Percentiles rank a stretch among this genome's conserved stretches.
Evolutionary conservation across 2,329 filamentous ascomycete species (phyloP).

Genomic region (Beauveria asiatica): DNA sequence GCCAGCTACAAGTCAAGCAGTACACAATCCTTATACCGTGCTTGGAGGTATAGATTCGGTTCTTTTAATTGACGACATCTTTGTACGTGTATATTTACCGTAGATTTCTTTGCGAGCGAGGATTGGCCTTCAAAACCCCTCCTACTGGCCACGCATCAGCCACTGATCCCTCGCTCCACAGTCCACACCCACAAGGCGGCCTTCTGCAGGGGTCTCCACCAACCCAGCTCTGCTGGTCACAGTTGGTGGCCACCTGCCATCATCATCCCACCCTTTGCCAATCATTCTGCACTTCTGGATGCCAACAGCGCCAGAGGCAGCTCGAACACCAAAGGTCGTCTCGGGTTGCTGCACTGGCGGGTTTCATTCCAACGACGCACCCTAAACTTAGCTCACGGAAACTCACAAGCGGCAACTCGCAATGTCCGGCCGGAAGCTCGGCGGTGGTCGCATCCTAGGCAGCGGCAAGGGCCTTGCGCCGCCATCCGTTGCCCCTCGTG

Average conservation of each 20-base stretch:
- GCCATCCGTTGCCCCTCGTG: conserved; percentile 37
- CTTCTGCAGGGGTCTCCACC: neutral
- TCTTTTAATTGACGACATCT: too few relatives aligned
- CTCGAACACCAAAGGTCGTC: conserved; percentile 27
- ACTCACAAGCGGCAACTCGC: conserved; percentile 29
- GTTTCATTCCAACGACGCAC: neutral
- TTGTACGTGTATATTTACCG: too few relatives aligned
- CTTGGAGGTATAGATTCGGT: too few relatives aligned
- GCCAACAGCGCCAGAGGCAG: conserved; percentile 17
- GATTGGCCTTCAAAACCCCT: neutral
- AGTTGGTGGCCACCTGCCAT: conserved; percentile 3
- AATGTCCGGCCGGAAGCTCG: conserved; percentile 82
- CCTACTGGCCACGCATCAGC: neutral
- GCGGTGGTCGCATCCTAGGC: conserved; percentile 85
- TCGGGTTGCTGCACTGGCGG: conserved; percentile 14
- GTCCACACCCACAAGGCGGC: neutral
- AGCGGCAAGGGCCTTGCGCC: conserved; percentile 76
- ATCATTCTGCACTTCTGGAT: conserved; percentile 1
- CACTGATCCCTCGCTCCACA: neutral
- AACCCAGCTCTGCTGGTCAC: neutral
- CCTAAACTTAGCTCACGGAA: neutral
- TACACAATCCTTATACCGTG: too few relatives aligned
- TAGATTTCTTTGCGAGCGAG: neutral
- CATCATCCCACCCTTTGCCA: conserved; percentile 5
- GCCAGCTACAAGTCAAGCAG: too few relatives aligned